These are phyloP conservation scores for Saccharomycopsis olivae DNA, from an alignment of 805 yeast species.

Conservation along the genomic window DNA sequence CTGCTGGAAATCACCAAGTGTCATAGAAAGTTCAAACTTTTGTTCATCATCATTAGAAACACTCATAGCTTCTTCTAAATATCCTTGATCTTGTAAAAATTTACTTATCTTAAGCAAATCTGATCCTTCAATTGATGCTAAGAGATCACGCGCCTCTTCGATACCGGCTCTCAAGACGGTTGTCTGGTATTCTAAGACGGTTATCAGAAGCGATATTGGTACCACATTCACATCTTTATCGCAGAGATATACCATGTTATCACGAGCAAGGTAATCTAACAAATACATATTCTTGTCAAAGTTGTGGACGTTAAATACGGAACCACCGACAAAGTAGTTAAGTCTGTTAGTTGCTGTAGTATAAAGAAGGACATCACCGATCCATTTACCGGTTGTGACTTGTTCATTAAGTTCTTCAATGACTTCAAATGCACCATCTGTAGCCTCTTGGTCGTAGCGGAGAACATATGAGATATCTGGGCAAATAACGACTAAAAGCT, in stretches of 20 bases:
- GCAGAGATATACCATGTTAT: constrained; percentile 78
- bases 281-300: constrained; percentile 81
- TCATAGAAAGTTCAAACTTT: constrained; percentile 79
- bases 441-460: constrained; percentile 57
- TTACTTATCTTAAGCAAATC: constrained; percentile 75
- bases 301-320: constrained; percentile 84
- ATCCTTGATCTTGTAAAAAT: constrained; percentile 90
- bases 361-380: constrained; percentile 92
- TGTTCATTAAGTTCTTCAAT: constrained; percentile 72
- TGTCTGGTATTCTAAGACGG: constrained; percentile 92
- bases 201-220: constrained; percentile 70
- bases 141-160: constrained; percentile 63
- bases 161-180: constrained; percentile 90
- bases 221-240: constrained; percentile 83
- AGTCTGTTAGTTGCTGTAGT: constrained; percentile 81
- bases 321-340: constrained; percentile 92
- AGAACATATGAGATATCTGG: constrained; percentile 69
- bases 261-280: constrained; percentile 84
- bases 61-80: constrained; percentile 68
- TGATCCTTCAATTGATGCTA: constrained; percentile 41
- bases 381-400: constrained; percentile 86
- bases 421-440: constrained; percentile 78
- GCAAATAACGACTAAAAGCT: constrained; percentile 65
- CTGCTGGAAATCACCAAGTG: constrained; percentile 56
- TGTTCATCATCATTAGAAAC: constrained; percentile 85